A percentile compares a stretch with the other conserved stretches of the same genome.
Conservation (phyloP, 2,329 filamentous ascomycete genomes). For the Hypoxylon sp. region DNA sequence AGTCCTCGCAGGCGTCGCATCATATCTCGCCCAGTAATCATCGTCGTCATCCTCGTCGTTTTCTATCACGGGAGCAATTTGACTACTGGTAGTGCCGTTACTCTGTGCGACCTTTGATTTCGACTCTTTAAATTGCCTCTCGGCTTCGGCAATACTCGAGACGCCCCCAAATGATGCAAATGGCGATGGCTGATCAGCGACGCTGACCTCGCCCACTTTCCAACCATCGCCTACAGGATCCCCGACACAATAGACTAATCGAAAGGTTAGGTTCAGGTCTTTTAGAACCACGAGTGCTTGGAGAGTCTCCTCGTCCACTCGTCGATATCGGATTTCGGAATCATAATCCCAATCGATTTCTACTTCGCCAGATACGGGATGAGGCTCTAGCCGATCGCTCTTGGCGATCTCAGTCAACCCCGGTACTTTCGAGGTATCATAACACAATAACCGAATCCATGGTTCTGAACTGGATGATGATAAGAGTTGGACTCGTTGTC, state of each 20-base stretch:
- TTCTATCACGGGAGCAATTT: slow-evolving; percentile 12
- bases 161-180: slow-evolving; percentile 66
- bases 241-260: slow-evolving; percentile 76
- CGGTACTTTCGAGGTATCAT: slow-evolving; percentile 68
- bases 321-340: slow-evolving; percentile 71
- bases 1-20: slow-evolving; percentile 74
- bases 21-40: slow-evolving; percentile 84
- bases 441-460: slow-evolving; percentile 81
- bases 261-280: slow-evolving; percentile 72
- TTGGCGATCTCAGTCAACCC: slow-evolving; percentile 72
- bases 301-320: slow-evolving; percentile 81
- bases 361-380: slow-evolving; percentile 83
- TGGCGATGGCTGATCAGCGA: slow-evolving; percentile 68
- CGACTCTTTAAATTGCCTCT: slow-evolving; percentile 63
- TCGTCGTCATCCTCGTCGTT: slow-evolving; percentile 77
- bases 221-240: slow-evolving; percentile 76
- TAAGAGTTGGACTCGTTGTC: slow-evolving; percentile 75
- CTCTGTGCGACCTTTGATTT: slow-evolving; percentile 39
- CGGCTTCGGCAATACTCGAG: slow-evolving; percentile 69
- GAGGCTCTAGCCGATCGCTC: slow-evolving; percentile 77
- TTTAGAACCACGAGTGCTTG: slow-evolving; percentile 73
- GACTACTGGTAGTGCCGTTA: slow-evolving; percentile 31
- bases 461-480: slow-evolving; percentile 69
- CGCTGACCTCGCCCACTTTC: slow-evolving; percentile 77
- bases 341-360: slow-evolving; percentile 79